A percentile compares a stretch with the other conserved stretches of the same genome.
Conservation (phyloP, 192 early-diverging fungal species). For the Entomortierella lignicola region DNA sequence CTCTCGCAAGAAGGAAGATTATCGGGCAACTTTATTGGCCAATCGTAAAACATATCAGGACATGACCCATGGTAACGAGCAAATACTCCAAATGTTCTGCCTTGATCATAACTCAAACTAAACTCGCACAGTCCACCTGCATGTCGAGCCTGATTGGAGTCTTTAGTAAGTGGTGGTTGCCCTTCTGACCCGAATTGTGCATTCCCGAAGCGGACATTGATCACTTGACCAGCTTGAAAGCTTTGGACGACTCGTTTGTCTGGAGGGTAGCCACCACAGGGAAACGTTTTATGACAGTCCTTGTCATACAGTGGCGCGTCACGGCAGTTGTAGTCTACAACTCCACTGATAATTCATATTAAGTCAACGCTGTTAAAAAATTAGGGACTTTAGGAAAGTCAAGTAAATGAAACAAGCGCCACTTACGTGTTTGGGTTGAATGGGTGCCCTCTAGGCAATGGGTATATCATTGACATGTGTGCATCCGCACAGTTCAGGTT, state of each 20-base stretch:
- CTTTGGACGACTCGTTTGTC: conserved; percentile 53
- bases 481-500: conserved; percentile 2
- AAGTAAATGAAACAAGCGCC: no score
- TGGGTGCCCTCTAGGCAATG: conserved; percentile 46
- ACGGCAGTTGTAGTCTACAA: conserved; percentile 36
- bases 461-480: conserved; percentile 51
- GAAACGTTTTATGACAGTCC: conserved; percentile 44
- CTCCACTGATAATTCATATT: conserved; percentile 18
- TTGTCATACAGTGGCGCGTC: conserved; percentile 47
- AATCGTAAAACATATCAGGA: conserved; percentile 55
- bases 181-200: conserved; percentile 33
- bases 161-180: conserved; percentile 19
- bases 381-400: no score
- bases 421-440: conserved; percentile 48
- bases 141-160: conserved; percentile 65
- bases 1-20: conserved; percentile 52
- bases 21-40: conserved; percentile 50
- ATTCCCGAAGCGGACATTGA: conserved; percentile 62
- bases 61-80: conserved; percentile 55
- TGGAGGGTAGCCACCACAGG: conserved; percentile 55
- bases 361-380: no score
- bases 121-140: conserved; percentile 79
- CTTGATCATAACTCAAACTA: conserved; percentile 71
- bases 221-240: conserved; percentile 62
- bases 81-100: conserved; percentile 62